Evolutionary conservation across 192 early-diverging fungal genomes (phyloP).

Genomic region (Coemansia sp.): DNA sequence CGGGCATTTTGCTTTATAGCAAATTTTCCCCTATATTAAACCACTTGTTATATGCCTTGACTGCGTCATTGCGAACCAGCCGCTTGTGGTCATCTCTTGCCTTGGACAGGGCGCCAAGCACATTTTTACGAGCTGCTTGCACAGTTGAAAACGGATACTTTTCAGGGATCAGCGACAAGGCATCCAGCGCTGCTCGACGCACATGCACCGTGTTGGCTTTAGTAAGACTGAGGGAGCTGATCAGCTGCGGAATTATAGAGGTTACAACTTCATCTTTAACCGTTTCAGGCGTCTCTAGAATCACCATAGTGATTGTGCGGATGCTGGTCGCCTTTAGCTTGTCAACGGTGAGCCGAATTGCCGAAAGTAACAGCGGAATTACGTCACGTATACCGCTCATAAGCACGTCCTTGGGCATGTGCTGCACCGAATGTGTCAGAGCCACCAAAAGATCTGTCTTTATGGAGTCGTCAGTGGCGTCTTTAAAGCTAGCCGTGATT

Average conservation of each 20-base stretch:
- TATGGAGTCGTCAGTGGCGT: slow-evolving; percentile 35
- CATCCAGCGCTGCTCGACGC: slow-evolving; percentile 70
- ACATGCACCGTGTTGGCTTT: slow-evolving; percentile 52
- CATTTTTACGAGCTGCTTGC: slow-evolving; percentile 57
- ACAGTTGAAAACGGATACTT: slow-evolving; percentile 61
- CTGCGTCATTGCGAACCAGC: slow-evolving; percentile 81
- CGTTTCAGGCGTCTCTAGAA: slow-evolving; percentile 67
- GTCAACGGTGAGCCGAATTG: slow-evolving; percentile 63
- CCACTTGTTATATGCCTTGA: slow-evolving; percentile 85
- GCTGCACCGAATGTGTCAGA: slow-evolving; percentile 75
- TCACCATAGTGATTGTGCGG: slow-evolving; percentile 70
- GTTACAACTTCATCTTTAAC: slow-evolving; percentile 36
- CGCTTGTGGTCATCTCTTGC: slow-evolving; percentile 87
- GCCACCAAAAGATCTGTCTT: slow-evolving; percentile 76
- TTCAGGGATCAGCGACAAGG: slow-evolving; percentile 65
- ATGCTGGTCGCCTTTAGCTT: slow-evolving; percentile 71
- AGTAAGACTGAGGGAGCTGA: slow-evolving; percentile 13
- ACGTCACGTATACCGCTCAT: slow-evolving; percentile 72
- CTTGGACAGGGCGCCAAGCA: slow-evolving; percentile 62
- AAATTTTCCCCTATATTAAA: slow-evolving; percentile 42
- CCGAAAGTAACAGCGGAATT: slow-evolving; percentile 75
- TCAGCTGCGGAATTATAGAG: slow-evolving; percentile 27
- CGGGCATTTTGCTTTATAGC: not conserved
- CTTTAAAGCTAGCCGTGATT: slow-evolving; percentile 57
- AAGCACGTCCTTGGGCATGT: slow-evolving; percentile 80